These are phyloP conservation scores for Botrytis tulipae DNA, from an alignment of 2,329 filamentous ascomycete genomes.

Conservation along the genomic window DNA sequence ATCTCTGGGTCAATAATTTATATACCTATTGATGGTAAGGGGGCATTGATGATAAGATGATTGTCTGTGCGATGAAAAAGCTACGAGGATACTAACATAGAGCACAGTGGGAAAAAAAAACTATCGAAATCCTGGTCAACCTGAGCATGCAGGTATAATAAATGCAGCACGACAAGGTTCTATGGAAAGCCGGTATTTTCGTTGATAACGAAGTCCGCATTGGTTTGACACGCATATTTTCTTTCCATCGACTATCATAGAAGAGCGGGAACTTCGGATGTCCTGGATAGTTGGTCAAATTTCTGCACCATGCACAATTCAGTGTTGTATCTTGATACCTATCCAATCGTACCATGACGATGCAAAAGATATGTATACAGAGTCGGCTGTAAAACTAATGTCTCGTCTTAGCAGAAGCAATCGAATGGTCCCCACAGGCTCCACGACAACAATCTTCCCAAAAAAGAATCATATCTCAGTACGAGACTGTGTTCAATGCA, in stretches of 20 bases:
- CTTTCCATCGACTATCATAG: not conserved
- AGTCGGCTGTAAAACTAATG: slow-evolving; percentile 4
- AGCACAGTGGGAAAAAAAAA: not conserved
- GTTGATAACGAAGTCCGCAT: slow-evolving; percentile 6
- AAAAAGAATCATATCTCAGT: not conserved
- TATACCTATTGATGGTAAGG: not conserved
- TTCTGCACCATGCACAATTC: not conserved
- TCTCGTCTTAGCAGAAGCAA: slow-evolving; percentile 9
- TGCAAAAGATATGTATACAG: not conserved
- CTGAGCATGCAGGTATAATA: not conserved
- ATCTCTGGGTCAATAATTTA: not conserved
- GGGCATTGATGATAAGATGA: slow-evolving; percentile 5
- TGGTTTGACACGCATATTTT: not conserved
- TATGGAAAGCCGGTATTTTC: slow-evolving; percentile 5
- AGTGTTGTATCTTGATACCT: not conserved
- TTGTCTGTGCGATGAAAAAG: slow-evolving; percentile 2
- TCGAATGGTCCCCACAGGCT: slow-evolving; percentile 10
- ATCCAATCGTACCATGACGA: not conserved
- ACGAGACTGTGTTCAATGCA: not conserved
- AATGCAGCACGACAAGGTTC: slow-evolving; percentile 1
- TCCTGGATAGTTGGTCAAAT: slow-evolving; percentile 4
- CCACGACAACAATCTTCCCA: slow-evolving; percentile 11
- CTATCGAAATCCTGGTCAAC: slow-evolving; percentile 1
- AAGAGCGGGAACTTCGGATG: not conserved
- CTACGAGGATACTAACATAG: not conserved